Conservation (phyloP, 2,329 filamentous ascomycete genomes). For the Pochonia chlamydosporia region DNA sequence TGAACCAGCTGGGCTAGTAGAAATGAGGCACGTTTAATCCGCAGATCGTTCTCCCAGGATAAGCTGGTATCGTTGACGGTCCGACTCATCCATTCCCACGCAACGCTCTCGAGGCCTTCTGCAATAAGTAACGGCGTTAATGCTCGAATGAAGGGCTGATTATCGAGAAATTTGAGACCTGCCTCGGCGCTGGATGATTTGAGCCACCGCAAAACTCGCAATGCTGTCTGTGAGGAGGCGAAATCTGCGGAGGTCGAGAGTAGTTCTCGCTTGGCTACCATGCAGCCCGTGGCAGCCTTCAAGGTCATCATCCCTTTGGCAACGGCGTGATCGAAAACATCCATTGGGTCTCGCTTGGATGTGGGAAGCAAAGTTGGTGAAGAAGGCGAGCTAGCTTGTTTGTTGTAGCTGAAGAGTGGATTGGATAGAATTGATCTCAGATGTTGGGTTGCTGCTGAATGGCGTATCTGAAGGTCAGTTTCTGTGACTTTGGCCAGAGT, state of each 20-base stretch:
- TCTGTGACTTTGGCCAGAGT: slow-evolving; percentile 14
- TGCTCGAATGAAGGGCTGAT: slow-evolving; percentile 29
- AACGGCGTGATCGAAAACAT: slow-evolving; percentile 51
- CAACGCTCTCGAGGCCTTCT: slow-evolving; percentile 44
- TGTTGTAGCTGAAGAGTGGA: slow-evolving; percentile 43
- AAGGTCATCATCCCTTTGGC: slow-evolving; percentile 51
- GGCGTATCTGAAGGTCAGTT: slow-evolving; percentile 23
- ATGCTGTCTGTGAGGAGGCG: slow-evolving; percentile 37
- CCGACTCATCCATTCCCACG: slow-evolving; percentile 47
- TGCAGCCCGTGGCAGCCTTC: slow-evolving; percentile 46
- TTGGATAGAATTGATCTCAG: slow-evolving; percentile 52
- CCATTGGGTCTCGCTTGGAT: slow-evolving; percentile 39
- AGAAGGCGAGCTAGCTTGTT: slow-evolving; percentile 15
- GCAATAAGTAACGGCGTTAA: slow-evolving; percentile 46
- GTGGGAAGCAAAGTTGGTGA: slow-evolving; percentile 1
- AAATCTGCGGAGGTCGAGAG: slow-evolving; percentile 27
- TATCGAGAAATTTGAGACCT: slow-evolving; percentile 38
- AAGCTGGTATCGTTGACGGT: slow-evolving; percentile 25
- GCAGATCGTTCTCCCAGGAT: slow-evolving; percentile 14
- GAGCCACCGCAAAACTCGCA: slow-evolving; percentile 48
- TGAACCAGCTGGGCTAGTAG: slow-evolving; percentile 37
- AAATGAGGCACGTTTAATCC: slow-evolving; percentile 22
- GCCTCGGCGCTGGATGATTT: slow-evolving; percentile 42
- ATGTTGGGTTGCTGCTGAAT: slow-evolving; percentile 37
- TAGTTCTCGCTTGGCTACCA: slow-evolving; percentile 40